Conservation (phyloP, 2,329 filamentous ascomycete species). For the Neopestalotiopsis sp. region DNA sequence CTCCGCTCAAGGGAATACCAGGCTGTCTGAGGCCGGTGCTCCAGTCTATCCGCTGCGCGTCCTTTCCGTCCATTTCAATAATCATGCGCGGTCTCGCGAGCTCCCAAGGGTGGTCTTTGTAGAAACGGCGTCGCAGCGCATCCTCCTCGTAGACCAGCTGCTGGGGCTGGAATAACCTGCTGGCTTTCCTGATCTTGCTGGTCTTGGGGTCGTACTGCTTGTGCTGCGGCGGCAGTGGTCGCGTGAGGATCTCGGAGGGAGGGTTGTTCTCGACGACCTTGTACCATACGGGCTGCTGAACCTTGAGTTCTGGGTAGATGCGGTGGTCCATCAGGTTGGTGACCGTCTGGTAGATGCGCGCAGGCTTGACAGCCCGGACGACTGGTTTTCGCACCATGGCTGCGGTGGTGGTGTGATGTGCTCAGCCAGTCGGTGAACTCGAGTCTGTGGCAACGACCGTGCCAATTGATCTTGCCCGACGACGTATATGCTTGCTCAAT, state of each 20-base stretch:
- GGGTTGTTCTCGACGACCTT: conserved; percentile 58
- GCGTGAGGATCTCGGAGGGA: conserved; percentile 63
- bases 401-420: conserved; percentile 20
- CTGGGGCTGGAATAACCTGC: conserved; percentile 81
- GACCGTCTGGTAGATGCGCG: conserved; percentile 50
- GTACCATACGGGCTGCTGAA: conserved; percentile 53
- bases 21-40: conserved; percentile 74
- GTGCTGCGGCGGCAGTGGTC: conserved; percentile 57
- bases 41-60: conserved; percentile 81
- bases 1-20: conserved; percentile 79
- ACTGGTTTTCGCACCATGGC: conserved; percentile 37
- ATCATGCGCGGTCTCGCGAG: conserved; percentile 86
- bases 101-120: conserved; percentile 96
- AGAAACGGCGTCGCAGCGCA: conserved; percentile 79
- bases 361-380: conserved; percentile 41
- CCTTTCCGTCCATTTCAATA: conserved; percentile 84
- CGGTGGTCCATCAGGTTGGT: conserved; percentile 42
- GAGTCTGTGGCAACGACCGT: not conserved
- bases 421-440: conserved; percentile 14
- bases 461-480: not conserved
- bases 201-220: conserved; percentile 48
- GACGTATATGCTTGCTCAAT: not conserved
- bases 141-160: conserved; percentile 84
- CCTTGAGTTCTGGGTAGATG: conserved; percentile 34
- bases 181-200: conserved; percentile 67